Evolutionary conservation across 768 basidiomycete genomes (phyloP).

Genomic region (Boletales sp.): DNA sequence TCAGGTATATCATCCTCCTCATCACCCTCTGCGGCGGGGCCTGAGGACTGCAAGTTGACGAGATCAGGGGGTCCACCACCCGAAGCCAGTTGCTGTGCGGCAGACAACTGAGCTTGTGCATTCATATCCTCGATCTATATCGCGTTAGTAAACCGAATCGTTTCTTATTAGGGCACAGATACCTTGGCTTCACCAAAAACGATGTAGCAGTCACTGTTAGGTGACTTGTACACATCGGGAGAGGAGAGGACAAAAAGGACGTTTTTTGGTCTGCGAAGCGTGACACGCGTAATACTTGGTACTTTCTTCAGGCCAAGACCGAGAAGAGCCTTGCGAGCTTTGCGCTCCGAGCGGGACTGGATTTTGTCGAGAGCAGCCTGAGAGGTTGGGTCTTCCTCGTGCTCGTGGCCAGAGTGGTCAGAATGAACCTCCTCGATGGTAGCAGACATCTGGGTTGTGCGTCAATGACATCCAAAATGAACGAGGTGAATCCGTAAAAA

Average conservation of each 20-base stretch:
- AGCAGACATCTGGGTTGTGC: constrained; percentile 57
- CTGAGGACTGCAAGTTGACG: constrained; percentile 48
- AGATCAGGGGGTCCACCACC: constrained; percentile 43
- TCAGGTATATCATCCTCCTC: constrained; percentile 82
- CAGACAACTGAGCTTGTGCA: constrained; percentile 68
- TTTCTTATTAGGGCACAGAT: constrained; percentile 5
- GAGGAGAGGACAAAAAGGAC: constrained; percentile 90
- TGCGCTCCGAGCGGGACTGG: constrained; percentile 91
- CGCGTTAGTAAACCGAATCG: background rate
- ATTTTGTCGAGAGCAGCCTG: constrained; percentile 87
- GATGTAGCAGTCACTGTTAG: constrained; percentile 97
- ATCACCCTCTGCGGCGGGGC: constrained; percentile 48
- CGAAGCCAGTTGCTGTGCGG: constrained; percentile 73
- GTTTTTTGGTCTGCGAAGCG: constrained; percentile 91
- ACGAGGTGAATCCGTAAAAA: constrained; percentile 28
- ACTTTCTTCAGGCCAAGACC: constrained; percentile 91
- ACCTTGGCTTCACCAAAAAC: constrained; percentile 98
- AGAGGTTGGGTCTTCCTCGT: constrained; percentile 82
- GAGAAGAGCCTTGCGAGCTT: constrained; percentile 91
- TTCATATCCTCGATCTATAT: constrained; percentile 83
- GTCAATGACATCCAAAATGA: constrained; percentile 25
- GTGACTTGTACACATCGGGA: constrained; percentile 97
- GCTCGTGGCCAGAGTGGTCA: constrained; percentile 73
- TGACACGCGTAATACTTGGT: constrained; percentile 90
- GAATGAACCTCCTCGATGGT: constrained; percentile 77